Evolutionary conservation across 116 monocot genomes (phyloP), one percentile per base, ranked within the genome.

Genomic region (Posidonia oceanica): DNA sequence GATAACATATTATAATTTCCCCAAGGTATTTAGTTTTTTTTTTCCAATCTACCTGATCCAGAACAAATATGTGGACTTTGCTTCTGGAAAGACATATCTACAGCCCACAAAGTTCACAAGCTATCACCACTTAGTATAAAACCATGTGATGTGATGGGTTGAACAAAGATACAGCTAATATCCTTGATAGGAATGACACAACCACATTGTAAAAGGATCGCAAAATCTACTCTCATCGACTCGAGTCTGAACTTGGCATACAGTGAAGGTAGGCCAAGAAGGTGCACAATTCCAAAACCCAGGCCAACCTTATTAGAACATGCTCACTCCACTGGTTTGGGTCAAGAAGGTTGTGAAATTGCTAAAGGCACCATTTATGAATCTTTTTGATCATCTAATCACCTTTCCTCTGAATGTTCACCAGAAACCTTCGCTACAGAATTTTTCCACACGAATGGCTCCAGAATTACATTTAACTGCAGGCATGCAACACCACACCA

Each of bases 401-500:
- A 95, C 94, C 94, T 95, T 81, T 88, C 91, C 55, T 71, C 55
- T 56, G 61, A 72, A 69, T 58, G 51, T 69, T 77, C 82, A 69
- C 78, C 73, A 66, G 84, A 82, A 15, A 84, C 82, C 72, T 91
- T 79, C 55, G 62, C 57, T n/a, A 75, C 63, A 70, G 79, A 64
- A 29, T 62, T 66, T 76, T 60, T 80, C 79, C 81, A 78, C 70
- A 82, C n/a, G 54, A 95, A 81, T 56, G 94, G 94, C 64, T 95
- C 94, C 71, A 95, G 53, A 61, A 88, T 39, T 63, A 91, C 73
- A 41, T 81, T 86, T 36, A 88, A 69, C 94, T 95, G 88, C 75
- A 79, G 65, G 20, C 14, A 82, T 44, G 21, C 6, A 53, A 68
- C 11, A 22, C 54, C 5, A 48, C 36, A 58, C 67, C 40, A 67